These are phyloP conservation scores for Pezicula carpinea DNA, from an alignment of 2,329 filamentous ascomycete species.

Conservation along the genomic window DNA sequence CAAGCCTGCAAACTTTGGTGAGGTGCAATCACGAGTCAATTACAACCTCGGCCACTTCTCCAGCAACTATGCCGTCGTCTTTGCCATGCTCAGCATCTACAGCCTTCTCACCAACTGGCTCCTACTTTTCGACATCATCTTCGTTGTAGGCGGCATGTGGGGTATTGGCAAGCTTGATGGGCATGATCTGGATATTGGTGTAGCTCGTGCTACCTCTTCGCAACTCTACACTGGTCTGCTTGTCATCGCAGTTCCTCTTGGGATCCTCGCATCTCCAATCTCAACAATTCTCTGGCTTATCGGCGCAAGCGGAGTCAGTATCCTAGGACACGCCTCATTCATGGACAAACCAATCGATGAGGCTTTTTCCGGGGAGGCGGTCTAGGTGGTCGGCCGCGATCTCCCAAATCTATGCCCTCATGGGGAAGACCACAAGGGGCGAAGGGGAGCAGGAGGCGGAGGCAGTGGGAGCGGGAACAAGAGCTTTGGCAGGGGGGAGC, in stretches of 20 bases:
- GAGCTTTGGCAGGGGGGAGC: slow-evolving; percentile 45
- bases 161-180: slow-evolving; percentile 88
- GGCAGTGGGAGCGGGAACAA: slow-evolving; percentile 44
- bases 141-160: slow-evolving; percentile 83
- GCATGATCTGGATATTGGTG: slow-evolving; percentile 80
- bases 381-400: slow-evolving; percentile 99
- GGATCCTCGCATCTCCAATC: slow-evolving; percentile 80
- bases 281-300: slow-evolving; percentile 89
- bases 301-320: slow-evolving; percentile 88
- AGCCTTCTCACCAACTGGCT: slow-evolving; percentile 81
- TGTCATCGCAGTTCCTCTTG: slow-evolving; percentile 77
- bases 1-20: slow-evolving; percentile 86
- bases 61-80: slow-evolving; percentile 95
- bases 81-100: slow-evolving; percentile 94
- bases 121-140: slow-evolving; percentile 86
- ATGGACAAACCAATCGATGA: slow-evolving; percentile 99
- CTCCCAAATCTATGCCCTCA: slow-evolving; percentile 89
- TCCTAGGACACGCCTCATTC: slow-evolving; percentile 89
- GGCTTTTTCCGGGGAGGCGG: slow-evolving; percentile 99
- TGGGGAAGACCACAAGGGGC: slow-evolving; percentile 99
- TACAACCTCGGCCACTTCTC: slow-evolving; percentile 98
- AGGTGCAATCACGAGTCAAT: slow-evolving; percentile 88
- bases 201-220: slow-evolving; percentile 76
- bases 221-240: slow-evolving; percentile 91
- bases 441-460: slow-evolving; percentile 60